Evolutionary conservation across 1,284 basidiomycete genomes (phyloP).

Genomic region (Ceratorhiza oryzae-sativae): DNA sequence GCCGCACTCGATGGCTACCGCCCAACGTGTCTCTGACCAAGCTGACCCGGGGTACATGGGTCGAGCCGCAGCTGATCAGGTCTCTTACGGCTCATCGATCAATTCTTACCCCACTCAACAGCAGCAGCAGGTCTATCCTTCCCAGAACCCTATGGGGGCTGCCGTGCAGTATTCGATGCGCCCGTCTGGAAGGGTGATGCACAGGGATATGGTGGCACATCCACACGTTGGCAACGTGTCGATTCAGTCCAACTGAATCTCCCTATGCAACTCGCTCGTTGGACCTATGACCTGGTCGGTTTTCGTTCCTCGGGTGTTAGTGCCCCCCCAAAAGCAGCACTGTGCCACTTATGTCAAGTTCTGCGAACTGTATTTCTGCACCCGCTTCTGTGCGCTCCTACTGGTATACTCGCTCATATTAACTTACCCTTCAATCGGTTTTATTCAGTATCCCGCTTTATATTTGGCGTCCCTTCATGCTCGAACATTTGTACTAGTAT

Average conservation of each 20-base stretch:
- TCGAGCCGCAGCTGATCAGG: conserved; percentile 21
- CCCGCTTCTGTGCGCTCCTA: conserved; percentile 16
- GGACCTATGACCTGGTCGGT: conserved; percentile 15
- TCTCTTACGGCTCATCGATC: conserved; percentile 33
- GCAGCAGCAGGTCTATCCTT: conserved; percentile 1
- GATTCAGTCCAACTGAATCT: conserved; percentile 30
- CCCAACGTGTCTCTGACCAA: conserved; percentile 21
- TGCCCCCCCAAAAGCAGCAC: conserved; percentile 18
- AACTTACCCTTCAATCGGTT: conserved; percentile 32
- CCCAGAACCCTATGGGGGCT: conserved; percentile 15
- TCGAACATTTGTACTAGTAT: conserved; percentile 33
- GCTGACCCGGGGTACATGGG: conserved; percentile 5
- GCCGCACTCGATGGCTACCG: conserved; percentile 9
- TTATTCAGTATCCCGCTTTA: conserved; percentile 27
- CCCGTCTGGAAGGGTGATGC: conserved; percentile 6
- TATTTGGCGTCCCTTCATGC: conserved; percentile 23
- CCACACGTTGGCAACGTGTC: conserved; percentile 38
- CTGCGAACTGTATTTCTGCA: conserved; percentile 36
- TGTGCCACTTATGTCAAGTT: conserved; percentile 38
- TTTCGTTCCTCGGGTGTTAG: not conserved
- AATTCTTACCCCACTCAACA: conserved; percentile 36
- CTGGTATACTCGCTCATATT: conserved; percentile 28
- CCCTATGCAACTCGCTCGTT: conserved; percentile 2
- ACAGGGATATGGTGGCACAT: conserved; percentile 18
- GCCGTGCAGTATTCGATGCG: conserved; percentile 21